A percentile compares a stretch with the other conserved stretches of the same genome.
Evolutionary conservation across 208 protist species (phyloP).

Genomic region (Leishmania arabica): DNA sequence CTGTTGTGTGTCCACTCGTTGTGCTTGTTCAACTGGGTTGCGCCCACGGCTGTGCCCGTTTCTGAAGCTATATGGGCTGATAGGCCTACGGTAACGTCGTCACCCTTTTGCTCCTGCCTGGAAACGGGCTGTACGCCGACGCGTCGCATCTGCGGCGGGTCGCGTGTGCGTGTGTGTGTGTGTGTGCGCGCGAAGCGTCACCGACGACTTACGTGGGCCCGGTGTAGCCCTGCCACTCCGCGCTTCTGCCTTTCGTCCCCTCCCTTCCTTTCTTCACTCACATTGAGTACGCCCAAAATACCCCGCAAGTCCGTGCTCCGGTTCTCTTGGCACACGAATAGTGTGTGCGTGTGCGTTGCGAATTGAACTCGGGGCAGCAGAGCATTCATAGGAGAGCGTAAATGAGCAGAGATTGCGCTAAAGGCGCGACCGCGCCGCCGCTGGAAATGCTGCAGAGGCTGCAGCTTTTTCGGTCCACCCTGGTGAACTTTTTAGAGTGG

Average conservation of each 20-base stretch:
- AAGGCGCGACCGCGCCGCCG: slow-evolving; percentile 42
- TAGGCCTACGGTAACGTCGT: not conserved
- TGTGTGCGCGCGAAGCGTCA: not conserved
- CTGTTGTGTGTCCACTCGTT: not conserved
- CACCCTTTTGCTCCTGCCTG: not conserved
- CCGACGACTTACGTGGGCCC: not conserved
- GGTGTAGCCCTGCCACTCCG: not conserved
- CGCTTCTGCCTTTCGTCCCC: not conserved
- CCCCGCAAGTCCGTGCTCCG: not conserved
- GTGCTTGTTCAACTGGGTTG: not conserved
- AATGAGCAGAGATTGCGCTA: slow-evolving; percentile 19
- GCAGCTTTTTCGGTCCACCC: slow-evolving; percentile 86
- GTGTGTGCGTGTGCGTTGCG: not conserved
- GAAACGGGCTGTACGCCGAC: not conserved
- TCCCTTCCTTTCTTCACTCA: not conserved
- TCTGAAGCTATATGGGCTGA: not conserved
- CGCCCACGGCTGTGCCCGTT: not conserved
- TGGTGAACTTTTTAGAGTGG: slow-evolving; percentile 87
- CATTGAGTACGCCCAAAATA: not conserved
- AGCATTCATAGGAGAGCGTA: not conserved
- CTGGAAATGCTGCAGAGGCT: slow-evolving; percentile 76
- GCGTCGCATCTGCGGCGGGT: not conserved
- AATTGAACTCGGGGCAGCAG: not conserved
- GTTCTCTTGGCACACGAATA: too few species aligned
- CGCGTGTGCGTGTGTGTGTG: not conserved